Evolutionary conservation across 2,329 filamentous ascomycete genomes (phyloP).

Genomic region (Dothistroma septosporum): DNA sequence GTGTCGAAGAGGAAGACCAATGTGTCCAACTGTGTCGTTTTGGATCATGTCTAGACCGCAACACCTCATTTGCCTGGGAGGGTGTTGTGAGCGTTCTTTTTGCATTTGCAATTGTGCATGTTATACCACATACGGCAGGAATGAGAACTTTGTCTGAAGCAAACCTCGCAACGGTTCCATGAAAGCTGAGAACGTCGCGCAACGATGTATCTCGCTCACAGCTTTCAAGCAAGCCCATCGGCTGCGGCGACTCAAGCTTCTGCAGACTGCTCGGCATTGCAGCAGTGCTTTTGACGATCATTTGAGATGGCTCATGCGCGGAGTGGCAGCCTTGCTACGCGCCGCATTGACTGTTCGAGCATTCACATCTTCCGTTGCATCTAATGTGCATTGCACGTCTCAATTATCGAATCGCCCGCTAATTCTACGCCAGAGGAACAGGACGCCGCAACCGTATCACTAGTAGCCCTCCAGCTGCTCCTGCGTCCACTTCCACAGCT

Average conservation of each 20-base stretch:
- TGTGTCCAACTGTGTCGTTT: slow-evolving; percentile 30
- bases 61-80: background rate
- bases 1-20: slow-evolving; percentile 32
- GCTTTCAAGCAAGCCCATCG: too few relatives aligned
- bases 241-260: too few relatives aligned
- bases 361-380: background rate
- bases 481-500: slow-evolving; percentile 36
- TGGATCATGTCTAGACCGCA: slow-evolving; percentile 24
- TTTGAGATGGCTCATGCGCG: too few relatives aligned
- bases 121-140: background rate
- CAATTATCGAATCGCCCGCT: background rate
- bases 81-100: background rate
- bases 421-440: background rate
- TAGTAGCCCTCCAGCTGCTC: slow-evolving; percentile 17
- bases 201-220: too few relatives aligned
- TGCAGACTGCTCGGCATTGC: too few relatives aligned
- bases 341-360: too few relatives aligned
- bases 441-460: background rate
- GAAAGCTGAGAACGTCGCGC: too few relatives aligned
- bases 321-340: too few relatives aligned
- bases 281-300: too few relatives aligned
- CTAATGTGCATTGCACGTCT: background rate
- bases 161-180: background rate
- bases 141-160: background rate
- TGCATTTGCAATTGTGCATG: background rate